Evolutionary conservation across 208 protist species (phyloP), one percentile per base, ranked within the genome.

Genomic region (Trypanosoma cruzi): DNA sequence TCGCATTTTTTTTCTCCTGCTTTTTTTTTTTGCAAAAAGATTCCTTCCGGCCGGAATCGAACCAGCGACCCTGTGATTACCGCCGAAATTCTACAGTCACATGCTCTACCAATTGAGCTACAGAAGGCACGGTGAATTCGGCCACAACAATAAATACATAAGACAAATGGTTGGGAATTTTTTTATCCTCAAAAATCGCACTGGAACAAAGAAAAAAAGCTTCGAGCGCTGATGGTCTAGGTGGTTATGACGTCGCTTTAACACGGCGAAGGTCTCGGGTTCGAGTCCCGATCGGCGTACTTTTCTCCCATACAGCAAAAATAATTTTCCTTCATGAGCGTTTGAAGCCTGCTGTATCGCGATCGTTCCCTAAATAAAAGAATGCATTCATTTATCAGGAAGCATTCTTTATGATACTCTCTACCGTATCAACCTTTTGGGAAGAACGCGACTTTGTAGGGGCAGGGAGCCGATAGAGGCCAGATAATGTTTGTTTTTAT

Each of bases 231-330:
- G 86, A 75, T 90, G 89, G 89, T 92, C 89, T 92, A 92, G 89
- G 86, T 94, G 89, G 89, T 90, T 94, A 94, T 94, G 89, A 92
- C 84, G 89, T 94, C 86, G 89, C 89, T 94, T 94, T 92, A 94
- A 94, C 89, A 92, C 86, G 86, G 89, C 89, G 89, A 92, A 92
- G 89, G 86, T 92, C 85, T 90, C 89, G 86, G 88, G 84, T 92
- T 92, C 88, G 77, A 92, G 85, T 92, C 88, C 88, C 86, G 46
- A 50, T 22, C 46, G 46, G 46, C 46, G 46, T 50, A 50, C 46
- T 79, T 44, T 57, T 96, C 26, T 86, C 81, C 8, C 77, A 80
- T 16, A 68, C 77, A 20, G 88, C 77, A 44, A 44, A 5, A 16
- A 16, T 44, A 16, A 16, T 13, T 5, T 60, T 29, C 22, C 26